Evolutionary conservation across 1,139 yeast species (phyloP), one percentile per base, ranked within the genome.

Genomic region (Taiozyma sp.): DNA sequence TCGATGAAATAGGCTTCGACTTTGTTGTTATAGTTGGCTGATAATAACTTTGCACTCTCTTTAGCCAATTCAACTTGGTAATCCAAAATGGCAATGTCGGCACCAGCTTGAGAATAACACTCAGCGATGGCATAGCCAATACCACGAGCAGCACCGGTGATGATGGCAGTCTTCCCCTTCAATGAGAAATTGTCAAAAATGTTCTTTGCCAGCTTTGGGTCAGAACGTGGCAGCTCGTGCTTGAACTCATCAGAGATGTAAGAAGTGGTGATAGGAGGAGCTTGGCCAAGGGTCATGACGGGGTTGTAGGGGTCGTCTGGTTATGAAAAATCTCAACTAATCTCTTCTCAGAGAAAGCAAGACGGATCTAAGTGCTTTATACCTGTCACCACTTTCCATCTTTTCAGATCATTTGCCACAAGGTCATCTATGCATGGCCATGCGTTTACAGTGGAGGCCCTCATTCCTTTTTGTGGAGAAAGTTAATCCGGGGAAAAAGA

Each of bases 51-150:
- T 14, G 90, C 91, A 65, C 81, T 77, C 47, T 76, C 75, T 50
- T 78, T 81, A 8, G 87, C 79, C 43, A 85, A 79, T 59, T 81
- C 80, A 51, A 81, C 71, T 67, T 80, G 79, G 74, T 83, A 85
- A 43, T 59, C 64, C 91, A 96, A 84, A 63, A 90, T 76, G 57
- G 91, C 93, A 45, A 90, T 83, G 57, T 86, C 87, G 10, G 96
- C 96, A 48, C 96, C 96, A 8, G 95, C 95, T 71, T 88, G 95
- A 49, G 93, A 90, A 63, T 75, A 88, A 0, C 90, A 93, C 65
- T 84, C 87, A 46, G 96, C 96, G 29, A 88, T 87, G 6, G 88
- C 90, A 61, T 70, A 79, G 14, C 96, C 97, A 61, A 90, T 89
- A 34, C 97, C 97, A 40, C 87, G 79, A 24, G 95, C 84, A 14